Conservation (phyloP, 78 protist species). For the Mastigamoeba balamuthi region DNA sequence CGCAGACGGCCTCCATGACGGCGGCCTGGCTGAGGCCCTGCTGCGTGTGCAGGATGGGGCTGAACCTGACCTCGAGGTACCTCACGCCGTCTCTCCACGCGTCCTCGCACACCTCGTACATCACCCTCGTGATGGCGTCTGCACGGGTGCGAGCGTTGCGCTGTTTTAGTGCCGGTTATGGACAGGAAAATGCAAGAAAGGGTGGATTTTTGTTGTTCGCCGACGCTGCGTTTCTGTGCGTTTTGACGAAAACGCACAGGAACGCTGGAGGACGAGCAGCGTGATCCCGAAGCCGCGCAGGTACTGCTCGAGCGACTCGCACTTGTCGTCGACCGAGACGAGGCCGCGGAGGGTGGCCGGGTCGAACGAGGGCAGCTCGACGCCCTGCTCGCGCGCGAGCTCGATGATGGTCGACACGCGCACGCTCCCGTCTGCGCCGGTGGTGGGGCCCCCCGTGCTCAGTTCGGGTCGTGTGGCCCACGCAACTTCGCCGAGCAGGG, state of each 20-base stretch:
- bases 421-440: not conserved
- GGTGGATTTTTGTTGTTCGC: too few species aligned
- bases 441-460: too few species aligned
- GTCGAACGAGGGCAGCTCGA: not conserved
- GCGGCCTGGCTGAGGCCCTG: conserved; percentile 32
- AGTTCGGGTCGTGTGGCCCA: too few species aligned
- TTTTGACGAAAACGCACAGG: too few species aligned
- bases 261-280: not conserved
- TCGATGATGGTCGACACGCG: not conserved
- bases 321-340: not conserved
- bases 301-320: not conserved
- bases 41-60: conserved; percentile 60
- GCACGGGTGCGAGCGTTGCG: too few species aligned
- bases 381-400: conserved; percentile 1
- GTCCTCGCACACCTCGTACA: conserved; percentile 61
- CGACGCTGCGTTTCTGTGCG: too few species aligned
- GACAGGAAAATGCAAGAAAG: too few species aligned
- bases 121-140: conserved; percentile 53
- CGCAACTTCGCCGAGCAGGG: too few species aligned
- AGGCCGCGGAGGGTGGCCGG: not conserved
- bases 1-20: conserved; percentile 60
- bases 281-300: conserved; percentile 1
- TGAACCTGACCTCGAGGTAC: conserved; percentile 69
- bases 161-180: too few species aligned
- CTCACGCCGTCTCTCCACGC: conserved; percentile 47